Base-by-base conservation (phyloP, 164 flowering plant species). In the Tinospora cordifolia region DNA sequence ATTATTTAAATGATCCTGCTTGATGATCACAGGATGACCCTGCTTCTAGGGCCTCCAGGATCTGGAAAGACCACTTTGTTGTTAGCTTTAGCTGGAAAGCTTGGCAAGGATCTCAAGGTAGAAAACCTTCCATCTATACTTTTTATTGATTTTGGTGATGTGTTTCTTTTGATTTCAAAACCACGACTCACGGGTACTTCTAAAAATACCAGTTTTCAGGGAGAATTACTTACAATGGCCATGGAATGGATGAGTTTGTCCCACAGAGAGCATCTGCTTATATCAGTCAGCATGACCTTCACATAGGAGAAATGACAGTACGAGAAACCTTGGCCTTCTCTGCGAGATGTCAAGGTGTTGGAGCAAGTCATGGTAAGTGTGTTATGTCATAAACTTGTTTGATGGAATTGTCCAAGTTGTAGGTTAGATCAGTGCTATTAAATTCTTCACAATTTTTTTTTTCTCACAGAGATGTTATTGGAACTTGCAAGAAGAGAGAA, bases 31-130 rank as follows among this genome's bases (percentile, higher is more conserved):
- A 90, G 96, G 86, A 86, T 90, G 91, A 85, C 92, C 14, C 75
- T 90, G 72, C 85, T 90, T 30, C 75, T 90, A 67, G 96, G 96
- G 49, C 93, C 90, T 62, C 96, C 96, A 4, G 88, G 86, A 7
- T 80, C 91, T 0, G 96, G 96, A 0, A 90, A 86, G 79, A 85
- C 96, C 17, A 83, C 92, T 12, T 72, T 90, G 70, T 82, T 90
- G 59, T 69, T 65, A 49, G 91, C 89, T 72, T 83, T 90, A 22
- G 83, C 93, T 0, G 93, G 96, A 69, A 90, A 84, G 65, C 87
- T 87, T 34, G 89, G 78, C 26, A 30, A 30, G 36, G 36, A 30
- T 30, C 36, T 30, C 36, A 30, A 30, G 36, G 36, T 30, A 30
- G 4, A 30, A 30, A 1, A 30, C 3, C 36, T 30, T 30, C 4